Percentiles rank a stretch among this genome's conserved stretches.
phyloP scores from a whole-genome alignment of 108 stramenopile species.

The Fistulifera pelliculosa region DNA sequence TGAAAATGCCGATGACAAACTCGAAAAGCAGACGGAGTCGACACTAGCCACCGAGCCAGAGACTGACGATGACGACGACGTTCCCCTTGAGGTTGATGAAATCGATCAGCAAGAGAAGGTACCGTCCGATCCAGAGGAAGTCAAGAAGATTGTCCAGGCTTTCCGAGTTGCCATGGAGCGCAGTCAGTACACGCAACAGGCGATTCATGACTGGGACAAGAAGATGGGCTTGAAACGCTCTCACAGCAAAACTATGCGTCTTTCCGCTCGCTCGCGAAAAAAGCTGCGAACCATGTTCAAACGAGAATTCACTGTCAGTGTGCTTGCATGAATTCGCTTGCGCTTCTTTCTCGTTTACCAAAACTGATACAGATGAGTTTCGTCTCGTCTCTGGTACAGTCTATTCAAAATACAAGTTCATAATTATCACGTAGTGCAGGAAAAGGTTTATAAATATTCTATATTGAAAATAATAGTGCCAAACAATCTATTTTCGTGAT shows the following conservation, averaged over 20 bases:
- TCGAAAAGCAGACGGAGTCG: not conserved
- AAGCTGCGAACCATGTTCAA: constrained; percentile 27
- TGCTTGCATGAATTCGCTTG: too few relatives aligned
- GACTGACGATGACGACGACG: not conserved
- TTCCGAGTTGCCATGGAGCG: constrained; percentile 49
- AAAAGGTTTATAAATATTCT: too few relatives aligned
- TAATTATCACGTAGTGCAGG: too few relatives aligned
- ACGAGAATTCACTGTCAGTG: constrained; percentile 1
- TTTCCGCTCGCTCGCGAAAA: constrained; percentile 52
- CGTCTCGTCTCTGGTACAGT: too few relatives aligned
- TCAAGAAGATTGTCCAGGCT: constrained; percentile 6
- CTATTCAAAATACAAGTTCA: too few relatives aligned
- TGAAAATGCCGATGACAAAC: too few relatives aligned
- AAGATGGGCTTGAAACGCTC: constrained; percentile 70
- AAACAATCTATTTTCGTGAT: too few relatives aligned
- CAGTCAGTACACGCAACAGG: constrained; percentile 51
- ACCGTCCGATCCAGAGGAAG: constrained; percentile 2
- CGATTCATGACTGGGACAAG: constrained; percentile 75
- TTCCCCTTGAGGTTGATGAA: not conserved
- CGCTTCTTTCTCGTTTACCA: too few relatives aligned
- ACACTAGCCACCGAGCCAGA: not conserved
- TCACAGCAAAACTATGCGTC: constrained; percentile 70
- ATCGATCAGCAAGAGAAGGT: not conserved
- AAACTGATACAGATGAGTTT: too few relatives aligned
- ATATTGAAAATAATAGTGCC: too few relatives aligned